A percentile compares a stretch with the other conserved stretches of the same genome.
Evolutionary conservation across 164 flowering plant species (phyloP).

Genomic region (Protea cynaroides): DNA sequence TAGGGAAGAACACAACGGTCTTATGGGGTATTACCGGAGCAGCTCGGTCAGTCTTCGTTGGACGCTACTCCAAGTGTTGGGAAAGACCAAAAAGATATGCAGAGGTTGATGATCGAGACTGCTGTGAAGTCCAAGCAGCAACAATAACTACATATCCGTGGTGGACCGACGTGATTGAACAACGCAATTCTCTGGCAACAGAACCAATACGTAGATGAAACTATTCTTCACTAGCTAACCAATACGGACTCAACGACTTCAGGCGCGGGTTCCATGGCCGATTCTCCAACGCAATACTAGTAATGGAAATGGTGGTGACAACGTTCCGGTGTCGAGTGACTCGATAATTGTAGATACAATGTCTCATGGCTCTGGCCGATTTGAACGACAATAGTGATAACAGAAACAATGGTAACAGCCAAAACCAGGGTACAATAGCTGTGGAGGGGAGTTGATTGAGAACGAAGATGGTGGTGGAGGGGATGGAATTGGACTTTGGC

Average conservation of each 20-base stretch:
- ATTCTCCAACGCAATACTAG: background rate
- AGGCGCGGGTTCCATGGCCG: background rate
- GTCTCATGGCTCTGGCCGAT: slow-evolving; percentile 15
- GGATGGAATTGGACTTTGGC: slow-evolving; percentile 25
- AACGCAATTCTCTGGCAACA: slow-evolving; percentile 42
- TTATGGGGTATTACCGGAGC: slow-evolving; percentile 20
- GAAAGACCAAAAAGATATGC: slow-evolving; percentile 13
- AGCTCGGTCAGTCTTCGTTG: slow-evolving; percentile 18
- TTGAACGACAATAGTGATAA: slow-evolving; percentile 2
- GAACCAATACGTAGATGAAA: slow-evolving; percentile 25
- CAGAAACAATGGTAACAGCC: background rate
- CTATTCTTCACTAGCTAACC: slow-evolving; percentile 43
- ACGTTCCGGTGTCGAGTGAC: slow-evolving; percentile 8
- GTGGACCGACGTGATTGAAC: slow-evolving; percentile 53
- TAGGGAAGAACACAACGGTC: slow-evolving; percentile 14
- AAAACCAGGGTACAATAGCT: no score
- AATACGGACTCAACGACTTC: slow-evolving; percentile 17
- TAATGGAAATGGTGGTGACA: slow-evolving; percentile 4
- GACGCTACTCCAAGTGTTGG: slow-evolving; percentile 8
- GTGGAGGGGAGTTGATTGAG: slow-evolving; percentile 8
- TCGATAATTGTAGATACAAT: slow-evolving; percentile 18
- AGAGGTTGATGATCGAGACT: slow-evolving; percentile 5
- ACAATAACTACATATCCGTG: slow-evolving; percentile 12
- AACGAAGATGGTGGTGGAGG: slow-evolving; percentile 10
- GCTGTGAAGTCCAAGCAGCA: slow-evolving; percentile 6